A percentile compares a stretch with the other conserved stretches of the same genome.
These are phyloP conservation scores for Blastocystis sp. DNA, from an alignment of 352 stramenopile genomes.

Conservation along the genomic window DNA sequence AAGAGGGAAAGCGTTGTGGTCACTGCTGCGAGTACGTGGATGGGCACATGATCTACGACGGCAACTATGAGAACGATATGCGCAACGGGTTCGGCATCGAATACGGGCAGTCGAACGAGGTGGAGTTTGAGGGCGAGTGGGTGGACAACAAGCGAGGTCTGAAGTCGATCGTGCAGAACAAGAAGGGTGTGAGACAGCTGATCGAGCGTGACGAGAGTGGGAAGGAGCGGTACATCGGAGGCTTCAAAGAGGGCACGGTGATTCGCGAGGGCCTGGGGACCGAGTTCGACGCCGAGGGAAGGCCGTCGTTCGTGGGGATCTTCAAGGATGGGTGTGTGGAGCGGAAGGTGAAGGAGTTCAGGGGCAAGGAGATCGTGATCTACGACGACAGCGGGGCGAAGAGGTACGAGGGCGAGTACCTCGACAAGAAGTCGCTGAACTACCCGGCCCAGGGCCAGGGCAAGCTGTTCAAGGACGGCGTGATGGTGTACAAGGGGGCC, in stretches of 20 bases:
- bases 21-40: neutral
- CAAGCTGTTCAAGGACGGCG: neutral
- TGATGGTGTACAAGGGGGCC: conserved; percentile 26
- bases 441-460: neutral
- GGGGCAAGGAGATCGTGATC: neutral
- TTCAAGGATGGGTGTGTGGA: neutral
- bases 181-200: neutral
- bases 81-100: conserved; percentile 43
- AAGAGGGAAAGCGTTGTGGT: neutral
- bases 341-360: conserved; percentile 65
- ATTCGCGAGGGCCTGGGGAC: neutral
- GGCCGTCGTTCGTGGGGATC: neutral
- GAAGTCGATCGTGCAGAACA: neutral
- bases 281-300: neutral
- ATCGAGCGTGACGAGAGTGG: neutral
- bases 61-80: conserved; percentile 38
- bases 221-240: neutral
- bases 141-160: neutral
- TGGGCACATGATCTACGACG: conserved; percentile 16
- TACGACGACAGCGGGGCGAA: conserved; percentile 62
- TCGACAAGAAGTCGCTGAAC: neutral
- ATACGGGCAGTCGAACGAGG: neutral
- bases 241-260: neutral
- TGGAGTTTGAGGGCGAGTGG: neutral
- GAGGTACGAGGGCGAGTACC: neutral